Base-by-base conservation (phyloP, 257 asterid genomes). In the Buddleja alternifolia region DNA sequence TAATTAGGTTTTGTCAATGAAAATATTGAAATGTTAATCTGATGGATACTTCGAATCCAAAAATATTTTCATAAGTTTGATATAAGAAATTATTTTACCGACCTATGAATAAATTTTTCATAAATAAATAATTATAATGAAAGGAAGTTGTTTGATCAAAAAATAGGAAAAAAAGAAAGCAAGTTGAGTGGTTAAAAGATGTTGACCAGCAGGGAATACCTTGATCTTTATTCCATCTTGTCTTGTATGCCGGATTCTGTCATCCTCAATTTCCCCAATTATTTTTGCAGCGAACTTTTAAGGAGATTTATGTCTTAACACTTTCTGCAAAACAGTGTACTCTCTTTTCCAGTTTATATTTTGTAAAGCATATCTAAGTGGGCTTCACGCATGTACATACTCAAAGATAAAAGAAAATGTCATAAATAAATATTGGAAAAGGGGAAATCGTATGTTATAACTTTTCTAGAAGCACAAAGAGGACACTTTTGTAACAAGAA, bases 161-260 rank as follows among this genome's bases (percentile, higher is more conserved):
- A 34, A 29, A 34, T 0, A 53, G 12, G 11, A 45, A 46, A 20
- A 7, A 12, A 50, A 51, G 37, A 58, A 46, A 52, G 50, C 53
- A 21, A 58, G 37, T 51, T 63, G 36, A 69, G 78, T 79, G 2
- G 34, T 1, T 29, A 78, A 79, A 76, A 75, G 79, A 78, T 80
- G 71, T 80, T 80, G 81, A 80, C 79, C 4, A 71, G 79, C 81
- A 80, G 79, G 42, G 81, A 80, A 80, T 58, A 68, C 76, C 9
- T 72, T 72, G 84, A 42, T 79, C 69, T 51, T 42, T 72, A 79
- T 67, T 79, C 78, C 81, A 46, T 67, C 56, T 72, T 75, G 78
- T 72, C 79, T 75, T 71, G 74, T 56, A 58, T 72, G 60, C 67
- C 69, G n/a, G n/a, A n/a, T n/a, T n/a, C n/a, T n/a, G n/a, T n/a